Base-by-base conservation (phyloP, 441 rosid species). In the Manihot esculenta region DNA sequence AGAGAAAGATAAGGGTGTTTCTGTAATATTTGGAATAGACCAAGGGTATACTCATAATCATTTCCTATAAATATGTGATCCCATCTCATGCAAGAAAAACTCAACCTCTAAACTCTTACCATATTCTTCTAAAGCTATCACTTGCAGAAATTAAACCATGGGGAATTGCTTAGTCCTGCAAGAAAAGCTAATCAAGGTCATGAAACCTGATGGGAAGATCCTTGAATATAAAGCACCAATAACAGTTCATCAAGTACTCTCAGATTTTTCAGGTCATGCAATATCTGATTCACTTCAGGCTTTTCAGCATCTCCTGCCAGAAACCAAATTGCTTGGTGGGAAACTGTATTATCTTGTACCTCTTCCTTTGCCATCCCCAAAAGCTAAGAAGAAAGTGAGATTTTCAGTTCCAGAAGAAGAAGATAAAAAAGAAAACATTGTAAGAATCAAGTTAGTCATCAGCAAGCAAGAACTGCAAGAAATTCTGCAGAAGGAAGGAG, bases 391-490 rank as follows among this genome's bases (percentile, higher is more conserved):
- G 76, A 84, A 84, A 83, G 95, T 90, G 55, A 75, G 88, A 71
- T 93, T 89, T 76, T 82, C 87, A 51, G 70, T 78, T 74, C 87
- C 86, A 64, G 84, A 73, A 72, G 83, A 78, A 30, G 82, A 77
- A 12, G 76, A 49, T 48, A 78, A 66, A 14, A 68, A 51, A 61
- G 74, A 69, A 65, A 77, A 69, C 7, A 76, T 79, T 35, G 83
- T 89, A 63, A 86, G 96, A 73, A 86, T 91, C 62, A 91, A 89
- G 88, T 60, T 93, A 84, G 77, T 88, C 17, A 86, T 93, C 72
- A 88, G 87, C 55, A 91, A 88, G 77, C 82, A 84, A 78, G 88
- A 93, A 64, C 79, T 93, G 65, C 83, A 76, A 72, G 87, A 86
- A 79, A 76, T 93, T 60, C 80, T 89, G 60, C 78, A 79, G 63